phyloP scores from a whole-genome alignment of 257 asterid species.

The Penstemon davidsonii region DNA sequence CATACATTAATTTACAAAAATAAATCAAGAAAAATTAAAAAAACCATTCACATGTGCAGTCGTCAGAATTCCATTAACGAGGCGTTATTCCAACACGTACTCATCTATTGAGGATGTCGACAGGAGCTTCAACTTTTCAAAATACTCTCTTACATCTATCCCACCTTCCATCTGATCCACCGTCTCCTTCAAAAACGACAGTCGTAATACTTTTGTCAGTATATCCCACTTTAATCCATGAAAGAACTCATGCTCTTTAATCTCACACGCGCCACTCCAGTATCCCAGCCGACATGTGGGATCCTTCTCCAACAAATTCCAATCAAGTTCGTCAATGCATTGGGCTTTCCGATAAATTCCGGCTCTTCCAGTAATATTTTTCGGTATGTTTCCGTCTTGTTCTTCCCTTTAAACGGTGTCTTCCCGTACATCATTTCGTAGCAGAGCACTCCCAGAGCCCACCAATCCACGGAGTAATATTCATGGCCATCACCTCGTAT shows the following conservation, averaged over 20 bases:
- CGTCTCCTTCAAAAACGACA: slow-evolving; percentile 52
- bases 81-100: slow-evolving; percentile 25
- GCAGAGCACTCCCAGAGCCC: slow-evolving; percentile 75
- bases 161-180: slow-evolving; percentile 39
- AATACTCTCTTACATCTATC: slow-evolving; percentile 46
- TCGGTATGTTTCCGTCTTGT: slow-evolving; percentile 61
- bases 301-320: slow-evolving; percentile 60
- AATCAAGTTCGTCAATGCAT: slow-evolving; percentile 53
- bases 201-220: slow-evolving; percentile 67
- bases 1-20: no score
- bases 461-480: slow-evolving; percentile 83
- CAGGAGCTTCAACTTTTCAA: slow-evolving; percentile 51
- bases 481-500: slow-evolving; percentile 77
- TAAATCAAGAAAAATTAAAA: no score
- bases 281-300: slow-evolving; percentile 89
- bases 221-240: slow-evolving; percentile 67
- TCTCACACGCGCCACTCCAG: slow-evolving; percentile 63
- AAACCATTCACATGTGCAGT: slow-evolving; percentile 43
- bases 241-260: slow-evolving; percentile 71
- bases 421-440: slow-evolving; percentile 76
- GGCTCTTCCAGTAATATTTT: slow-evolving; percentile 50
- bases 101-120: slow-evolving; percentile 70
- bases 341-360: slow-evolving; percentile 50
- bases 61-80: slow-evolving; percentile 63
- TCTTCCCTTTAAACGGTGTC: slow-evolving; percentile 72